phyloP scores from a whole-genome alignment of 352 stramenopile genomes.

The Phytophthora pseudosyringae region DNA sequence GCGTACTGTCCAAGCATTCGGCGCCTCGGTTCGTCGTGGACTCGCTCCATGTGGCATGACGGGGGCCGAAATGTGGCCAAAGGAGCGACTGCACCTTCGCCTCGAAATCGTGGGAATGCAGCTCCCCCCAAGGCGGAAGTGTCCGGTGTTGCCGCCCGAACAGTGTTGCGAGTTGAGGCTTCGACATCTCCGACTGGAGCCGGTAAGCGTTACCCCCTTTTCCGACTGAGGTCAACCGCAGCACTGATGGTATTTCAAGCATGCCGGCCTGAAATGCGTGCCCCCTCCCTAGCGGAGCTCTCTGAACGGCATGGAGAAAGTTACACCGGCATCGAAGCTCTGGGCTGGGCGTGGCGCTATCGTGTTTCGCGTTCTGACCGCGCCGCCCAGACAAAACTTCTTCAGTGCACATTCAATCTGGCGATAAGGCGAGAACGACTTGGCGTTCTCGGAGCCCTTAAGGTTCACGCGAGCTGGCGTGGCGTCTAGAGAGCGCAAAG shows the following conservation, averaged over 20 bases:
- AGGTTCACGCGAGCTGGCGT: slow-evolving; percentile 6
- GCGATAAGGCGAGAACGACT: slow-evolving; percentile 25
- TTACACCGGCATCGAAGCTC: slow-evolving; percentile 4
- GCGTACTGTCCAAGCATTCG: background rate
- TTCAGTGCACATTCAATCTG: slow-evolving; percentile 27
- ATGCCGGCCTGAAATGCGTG: slow-evolving; percentile 14
- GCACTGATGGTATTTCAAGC: slow-evolving; percentile 15
- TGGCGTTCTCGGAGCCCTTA: slow-evolving; percentile 3
- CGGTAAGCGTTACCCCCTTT: no score
- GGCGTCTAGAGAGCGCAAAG: slow-evolving; percentile 4
- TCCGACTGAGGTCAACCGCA: background rate
- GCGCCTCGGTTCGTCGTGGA: background rate
- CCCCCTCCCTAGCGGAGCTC: slow-evolving; percentile 1
- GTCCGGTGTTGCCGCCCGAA: background rate
- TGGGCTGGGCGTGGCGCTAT: background rate
- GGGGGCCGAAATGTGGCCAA: background rate
- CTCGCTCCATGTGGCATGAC: slow-evolving; percentile 1
- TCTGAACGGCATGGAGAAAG: slow-evolving; percentile 12
- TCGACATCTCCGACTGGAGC: background rate
- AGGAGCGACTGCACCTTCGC: no score
- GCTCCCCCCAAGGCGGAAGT: no score
- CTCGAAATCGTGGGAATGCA: background rate
- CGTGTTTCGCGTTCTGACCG: slow-evolving; percentile 27
- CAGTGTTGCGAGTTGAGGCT: background rate
- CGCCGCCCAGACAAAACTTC: background rate